Evolutionary conservation across 2,329 filamentous ascomycete genomes (phyloP).

Genomic region (Trichoderma breve): DNA sequence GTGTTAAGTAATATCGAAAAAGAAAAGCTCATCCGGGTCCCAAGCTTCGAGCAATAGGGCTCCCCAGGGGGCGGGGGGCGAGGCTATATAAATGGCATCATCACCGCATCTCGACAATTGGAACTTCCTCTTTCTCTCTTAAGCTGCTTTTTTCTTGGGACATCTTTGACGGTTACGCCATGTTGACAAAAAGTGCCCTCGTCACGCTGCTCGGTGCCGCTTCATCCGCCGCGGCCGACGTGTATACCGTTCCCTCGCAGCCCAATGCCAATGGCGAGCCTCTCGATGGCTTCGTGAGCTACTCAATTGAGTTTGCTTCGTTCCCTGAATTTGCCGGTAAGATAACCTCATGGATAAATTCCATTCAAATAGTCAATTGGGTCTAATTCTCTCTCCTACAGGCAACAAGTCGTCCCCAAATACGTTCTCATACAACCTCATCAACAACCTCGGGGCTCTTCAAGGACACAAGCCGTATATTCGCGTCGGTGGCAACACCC

Average conservation of each 20-base stretch:
- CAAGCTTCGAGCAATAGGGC: not conserved
- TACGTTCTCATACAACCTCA: constrained; percentile 57
- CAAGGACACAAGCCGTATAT: constrained; percentile 58
- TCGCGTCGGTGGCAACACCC: constrained; percentile 65
- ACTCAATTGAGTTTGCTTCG: constrained; percentile 51
- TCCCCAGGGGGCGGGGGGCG: not conserved
- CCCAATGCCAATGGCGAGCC: constrained; percentile 16
- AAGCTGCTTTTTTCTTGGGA: not conserved
- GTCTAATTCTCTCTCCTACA: constrained; percentile 20
- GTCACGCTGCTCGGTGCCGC: constrained; percentile 19
- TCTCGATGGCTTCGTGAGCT: constrained; percentile 44
- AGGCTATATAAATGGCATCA: not conserved
- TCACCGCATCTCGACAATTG: not conserved
- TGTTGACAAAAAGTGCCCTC: constrained; percentile 12
- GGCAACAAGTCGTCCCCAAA: constrained; percentile 57
- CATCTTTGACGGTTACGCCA: not conserved
- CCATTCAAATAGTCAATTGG: not conserved
- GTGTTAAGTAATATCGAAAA: not conserved
- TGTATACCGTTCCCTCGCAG: constrained; percentile 20
- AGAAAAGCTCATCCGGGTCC: not conserved
- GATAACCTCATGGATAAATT: not conserved
- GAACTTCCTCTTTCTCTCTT: not conserved
- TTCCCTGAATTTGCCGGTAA: constrained; percentile 52
- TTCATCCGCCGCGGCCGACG: constrained; percentile 11
- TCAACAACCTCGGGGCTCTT: constrained; percentile 55